Conservation (phyloP, 768 basidiomycete species). For the Aureoboletus auriporus region DNA sequence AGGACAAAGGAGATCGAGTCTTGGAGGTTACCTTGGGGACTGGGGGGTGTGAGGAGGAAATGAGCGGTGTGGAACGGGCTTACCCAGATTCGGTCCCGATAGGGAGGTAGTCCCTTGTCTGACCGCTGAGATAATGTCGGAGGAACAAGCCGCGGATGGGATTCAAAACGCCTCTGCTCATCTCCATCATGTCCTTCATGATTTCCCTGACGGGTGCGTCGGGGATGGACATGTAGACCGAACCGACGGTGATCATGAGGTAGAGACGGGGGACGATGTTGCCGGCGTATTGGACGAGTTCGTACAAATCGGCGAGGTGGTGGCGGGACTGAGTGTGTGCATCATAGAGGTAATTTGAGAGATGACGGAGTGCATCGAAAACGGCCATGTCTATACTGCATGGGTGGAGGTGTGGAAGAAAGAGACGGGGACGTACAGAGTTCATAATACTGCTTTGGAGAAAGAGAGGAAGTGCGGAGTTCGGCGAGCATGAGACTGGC, state of each 20-base stretch:
- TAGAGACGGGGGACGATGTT: slow-evolving; percentile 93
- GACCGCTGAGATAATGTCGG: slow-evolving; percentile 93
- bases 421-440: slow-evolving; percentile 57
- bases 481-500: slow-evolving; percentile 98
- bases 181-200: slow-evolving; percentile 99
- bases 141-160: slow-evolving; percentile 96
- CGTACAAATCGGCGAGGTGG: slow-evolving; percentile 97
- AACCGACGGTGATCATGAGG: slow-evolving; percentile 99
- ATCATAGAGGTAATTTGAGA: slow-evolving; percentile 95
- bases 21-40: slow-evolving; percentile 84
- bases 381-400: slow-evolving; percentile 84
- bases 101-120: slow-evolving; percentile 94
- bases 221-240: slow-evolving; percentile 97
- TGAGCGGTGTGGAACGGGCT: slow-evolving; percentile 13
- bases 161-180: slow-evolving; percentile 95
- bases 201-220: slow-evolving; percentile 98
- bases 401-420: not conserved
- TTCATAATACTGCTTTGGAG: slow-evolving; percentile 98
- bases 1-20: slow-evolving; percentile 95
- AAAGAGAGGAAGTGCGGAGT: slow-evolving; percentile 86
- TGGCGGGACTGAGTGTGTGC: slow-evolving; percentile 90
- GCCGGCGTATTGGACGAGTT: slow-evolving; percentile 98
- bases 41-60: slow-evolving; percentile 25
- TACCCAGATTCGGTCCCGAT: slow-evolving; percentile 82
- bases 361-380: slow-evolving; percentile 92